A percentile compares a stretch with the other conserved stretches of the same genome.
These are phyloP conservation scores for Triglochin maritima DNA, from an alignment of 106 monocot species.

Conservation along the genomic window DNA sequence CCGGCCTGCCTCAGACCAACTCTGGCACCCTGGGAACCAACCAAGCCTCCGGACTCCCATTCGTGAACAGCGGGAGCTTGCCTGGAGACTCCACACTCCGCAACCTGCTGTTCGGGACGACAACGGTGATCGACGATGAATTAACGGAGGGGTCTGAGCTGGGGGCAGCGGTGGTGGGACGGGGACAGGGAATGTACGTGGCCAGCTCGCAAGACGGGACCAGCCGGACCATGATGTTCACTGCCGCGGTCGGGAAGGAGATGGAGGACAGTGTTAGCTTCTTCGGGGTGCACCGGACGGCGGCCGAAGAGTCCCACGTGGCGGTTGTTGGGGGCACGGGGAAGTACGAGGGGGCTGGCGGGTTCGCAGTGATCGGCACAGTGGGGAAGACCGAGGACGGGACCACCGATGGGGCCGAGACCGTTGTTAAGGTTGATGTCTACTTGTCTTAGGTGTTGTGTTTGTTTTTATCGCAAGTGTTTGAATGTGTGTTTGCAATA, in stretches of 20 bases:
- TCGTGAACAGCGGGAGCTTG: not conserved
- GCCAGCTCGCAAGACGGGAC: constrained; percentile 25
- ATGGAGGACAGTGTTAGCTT: constrained; percentile 2
- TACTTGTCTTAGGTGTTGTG: not conserved
- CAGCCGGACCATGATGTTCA: constrained; percentile 17
- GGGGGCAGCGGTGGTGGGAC: constrained; percentile 18
- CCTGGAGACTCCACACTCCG: not conserved
- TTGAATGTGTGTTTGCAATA: not conserved
- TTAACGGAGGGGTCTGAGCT: constrained; percentile 26
- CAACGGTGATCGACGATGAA: constrained; percentile 25
- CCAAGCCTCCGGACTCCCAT: not conserved
- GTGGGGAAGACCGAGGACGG: too few relatives aligned
- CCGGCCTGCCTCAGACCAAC: not conserved
- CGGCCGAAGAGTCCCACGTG: constrained; percentile 2
- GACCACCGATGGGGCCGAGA: not conserved
- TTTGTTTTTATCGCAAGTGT: not conserved
- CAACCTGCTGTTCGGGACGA: constrained; percentile 17
- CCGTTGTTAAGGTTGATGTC: not conserved
- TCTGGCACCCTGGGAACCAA: not conserved
- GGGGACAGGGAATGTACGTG: constrained; percentile 28
- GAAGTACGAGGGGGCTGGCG: constrained; percentile 7
- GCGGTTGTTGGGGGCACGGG: constrained; percentile 10
- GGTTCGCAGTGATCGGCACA: not conserved
- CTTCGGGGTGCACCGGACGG: constrained; percentile 3
- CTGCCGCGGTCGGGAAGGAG: constrained; percentile 5